These are phyloP conservation scores for Dictyostelium brefeldianum DNA, from an alignment of 78 protist species.

Conservation along the genomic window DNA sequence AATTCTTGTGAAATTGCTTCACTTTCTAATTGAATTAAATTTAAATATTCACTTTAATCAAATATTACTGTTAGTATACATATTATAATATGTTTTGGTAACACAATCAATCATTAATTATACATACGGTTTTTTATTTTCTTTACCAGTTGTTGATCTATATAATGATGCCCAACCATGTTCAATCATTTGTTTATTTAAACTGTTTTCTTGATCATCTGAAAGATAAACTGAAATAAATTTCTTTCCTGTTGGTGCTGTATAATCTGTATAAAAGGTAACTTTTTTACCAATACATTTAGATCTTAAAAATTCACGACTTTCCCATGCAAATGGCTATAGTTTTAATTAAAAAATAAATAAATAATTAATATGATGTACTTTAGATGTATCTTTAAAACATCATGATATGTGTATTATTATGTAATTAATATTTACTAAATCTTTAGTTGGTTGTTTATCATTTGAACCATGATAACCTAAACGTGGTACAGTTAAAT, in stretches of 20 bases:
- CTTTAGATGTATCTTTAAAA: neutral
- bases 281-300: conserved; percentile 77
- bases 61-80: neutral
- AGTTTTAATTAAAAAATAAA: neutral
- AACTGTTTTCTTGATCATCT: conserved; percentile 47
- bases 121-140: conserved; percentile 79
- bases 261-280: conserved; percentile 54
- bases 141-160: conserved; percentile 60
- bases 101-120: too few species aligned
- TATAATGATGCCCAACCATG: conserved; percentile 56
- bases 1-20: conserved; percentile 47
- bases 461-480: conserved; percentile 41
- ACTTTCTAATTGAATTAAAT: conserved; percentile 34
- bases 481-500: conserved; percentile 72
- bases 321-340: conserved; percentile 84
- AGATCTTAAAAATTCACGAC: conserved; percentile 70
- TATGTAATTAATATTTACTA: conserved; percentile 13
- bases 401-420: neutral
- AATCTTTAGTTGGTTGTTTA: conserved; percentile 59
- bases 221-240: conserved; percentile 45
- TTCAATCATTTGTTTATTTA: conserved; percentile 68
- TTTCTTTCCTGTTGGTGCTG: conserved; percentile 28
- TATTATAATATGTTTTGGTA: too few species aligned
- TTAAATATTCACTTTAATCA: conserved; percentile 55
- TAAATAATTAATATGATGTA: neutral